Evolutionary conservation across 2,329 filamentous ascomycete species (phyloP).

Genomic region (Colletotrichum sp.): DNA sequence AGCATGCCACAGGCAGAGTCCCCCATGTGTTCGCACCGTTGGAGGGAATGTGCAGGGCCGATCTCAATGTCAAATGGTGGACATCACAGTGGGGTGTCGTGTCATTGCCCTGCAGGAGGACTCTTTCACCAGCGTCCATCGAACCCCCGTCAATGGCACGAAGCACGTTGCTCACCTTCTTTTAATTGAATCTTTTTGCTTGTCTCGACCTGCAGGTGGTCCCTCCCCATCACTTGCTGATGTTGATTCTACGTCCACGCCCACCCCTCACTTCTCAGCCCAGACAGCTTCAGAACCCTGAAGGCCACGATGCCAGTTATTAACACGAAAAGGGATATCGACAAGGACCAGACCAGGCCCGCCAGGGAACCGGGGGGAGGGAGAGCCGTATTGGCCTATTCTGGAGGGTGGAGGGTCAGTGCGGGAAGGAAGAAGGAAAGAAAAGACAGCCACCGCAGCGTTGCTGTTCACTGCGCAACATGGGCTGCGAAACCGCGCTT

Average conservation of each 20-base stretch:
- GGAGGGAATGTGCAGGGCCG: neutral
- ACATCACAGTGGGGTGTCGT: conserved; percentile 7
- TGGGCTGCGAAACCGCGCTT: neutral
- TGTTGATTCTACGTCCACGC: neutral
- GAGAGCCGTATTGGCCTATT: neutral
- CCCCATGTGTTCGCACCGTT: neutral
- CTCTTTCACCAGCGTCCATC: neutral
- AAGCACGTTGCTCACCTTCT: neutral
- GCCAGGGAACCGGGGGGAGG: neutral
- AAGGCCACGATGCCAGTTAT: neutral
- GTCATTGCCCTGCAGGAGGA: neutral
- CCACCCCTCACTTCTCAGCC: neutral
- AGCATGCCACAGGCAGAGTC: neutral
- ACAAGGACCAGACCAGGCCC: neutral
- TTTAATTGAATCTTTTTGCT: neutral
- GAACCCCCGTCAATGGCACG: neutral
- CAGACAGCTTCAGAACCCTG: neutral
- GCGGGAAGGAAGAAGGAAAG: neutral
- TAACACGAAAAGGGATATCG: neutral
- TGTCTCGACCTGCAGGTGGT: neutral
- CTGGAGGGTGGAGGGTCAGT: neutral
- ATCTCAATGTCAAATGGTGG: conserved; percentile 12
- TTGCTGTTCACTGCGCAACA: neutral
- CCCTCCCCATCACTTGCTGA: neutral
- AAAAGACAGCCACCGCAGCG: neutral